Evolutionary conservation across 352 stramenopile genomes (phyloP).

Genomic region (Phytophthora pisi): DNA sequence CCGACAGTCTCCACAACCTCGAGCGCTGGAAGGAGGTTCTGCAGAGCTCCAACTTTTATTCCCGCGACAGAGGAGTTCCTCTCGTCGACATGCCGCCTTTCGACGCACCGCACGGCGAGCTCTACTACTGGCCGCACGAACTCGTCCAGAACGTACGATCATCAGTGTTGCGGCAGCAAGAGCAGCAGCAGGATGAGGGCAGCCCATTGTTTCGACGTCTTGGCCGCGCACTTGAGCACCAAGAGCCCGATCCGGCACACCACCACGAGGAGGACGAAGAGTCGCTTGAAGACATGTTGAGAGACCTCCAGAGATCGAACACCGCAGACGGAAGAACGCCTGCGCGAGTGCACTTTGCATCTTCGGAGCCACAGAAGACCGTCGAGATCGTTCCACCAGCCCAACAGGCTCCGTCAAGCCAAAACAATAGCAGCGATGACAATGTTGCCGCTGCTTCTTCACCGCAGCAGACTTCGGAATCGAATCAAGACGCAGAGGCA

Average conservation of each 20-base stretch:
- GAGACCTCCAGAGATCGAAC: conserved; percentile 13
- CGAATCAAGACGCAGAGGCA: too few species aligned
- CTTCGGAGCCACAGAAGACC: conserved; percentile 19
- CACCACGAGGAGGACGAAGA: conserved; percentile 20
- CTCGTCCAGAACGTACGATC: conserved; percentile 35
- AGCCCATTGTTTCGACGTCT: conserved; percentile 23
- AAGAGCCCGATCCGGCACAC: neutral
- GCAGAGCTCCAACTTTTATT: conserved; percentile 40
- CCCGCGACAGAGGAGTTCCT: conserved; percentile 16
- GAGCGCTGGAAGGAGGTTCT: conserved; percentile 43
- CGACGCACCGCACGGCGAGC: conserved; percentile 26
- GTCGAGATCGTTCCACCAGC: conserved; percentile 24
- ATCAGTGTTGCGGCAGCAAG: conserved; percentile 25
- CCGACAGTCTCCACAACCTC: conserved; percentile 38
- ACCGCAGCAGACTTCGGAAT: neutral
- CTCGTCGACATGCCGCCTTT: conserved; percentile 14
- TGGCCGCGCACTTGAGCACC: conserved; percentile 21
- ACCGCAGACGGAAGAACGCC: neutral
- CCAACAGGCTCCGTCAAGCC: conserved; percentile 9
- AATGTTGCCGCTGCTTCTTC: neutral
- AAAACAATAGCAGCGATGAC: conserved; percentile 1
- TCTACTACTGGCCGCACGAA: conserved; percentile 49
- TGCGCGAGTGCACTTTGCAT: conserved; percentile 17
- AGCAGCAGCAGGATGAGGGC: conserved; percentile 9
- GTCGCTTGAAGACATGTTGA: conserved; percentile 34